Percentiles rank a stretch among this genome's conserved stretches.
phyloP scores from a whole-genome alignment of 345 rosid genomes.

The Salix purpurea region DNA sequence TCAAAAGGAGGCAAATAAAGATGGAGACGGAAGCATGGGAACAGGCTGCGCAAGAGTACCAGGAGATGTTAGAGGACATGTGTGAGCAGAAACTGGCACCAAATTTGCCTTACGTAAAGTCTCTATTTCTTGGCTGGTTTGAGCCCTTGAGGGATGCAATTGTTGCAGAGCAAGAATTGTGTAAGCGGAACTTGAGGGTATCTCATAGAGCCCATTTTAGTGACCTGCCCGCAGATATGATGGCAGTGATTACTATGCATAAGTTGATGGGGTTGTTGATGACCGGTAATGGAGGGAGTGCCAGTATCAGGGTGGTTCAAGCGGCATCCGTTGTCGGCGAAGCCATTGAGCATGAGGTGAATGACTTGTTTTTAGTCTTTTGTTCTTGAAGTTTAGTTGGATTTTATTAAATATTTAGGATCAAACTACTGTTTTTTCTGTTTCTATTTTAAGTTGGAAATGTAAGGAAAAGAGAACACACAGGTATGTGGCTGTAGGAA shows the following conservation, averaged over 20 bases:
- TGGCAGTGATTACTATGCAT: slow-evolving; percentile 95
- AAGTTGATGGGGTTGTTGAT: slow-evolving; percentile 81
- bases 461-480: background rate
- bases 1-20: slow-evolving; percentile 67
- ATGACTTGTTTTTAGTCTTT: slow-evolving; percentile 6
- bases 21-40: slow-evolving; percentile 97
- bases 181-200: slow-evolving; percentile 34
- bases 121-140: slow-evolving; percentile 91
- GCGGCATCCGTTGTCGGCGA: slow-evolving; percentile 84
- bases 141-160: slow-evolving; percentile 85
- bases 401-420: background rate
- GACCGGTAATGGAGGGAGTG: slow-evolving; percentile 54
- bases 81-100: slow-evolving; percentile 97
- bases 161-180: slow-evolving; percentile 57
- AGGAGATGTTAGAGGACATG: slow-evolving; percentile 77
- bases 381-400: background rate
- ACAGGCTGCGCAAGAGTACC: slow-evolving; percentile 76
- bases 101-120: slow-evolving; percentile 78
- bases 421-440: background rate
- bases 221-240: slow-evolving; percentile 70
- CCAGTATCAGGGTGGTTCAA: slow-evolving; percentile 61
- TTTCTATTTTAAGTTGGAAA: background rate
- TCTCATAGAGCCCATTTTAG: slow-evolving; percentile 49
- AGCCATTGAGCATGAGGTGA: slow-evolving; percentile 91
- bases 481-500: background rate